Conservation (phyloP, 2,329 filamentous ascomycete genomes). For the Elsinoe arachidis region DNA sequence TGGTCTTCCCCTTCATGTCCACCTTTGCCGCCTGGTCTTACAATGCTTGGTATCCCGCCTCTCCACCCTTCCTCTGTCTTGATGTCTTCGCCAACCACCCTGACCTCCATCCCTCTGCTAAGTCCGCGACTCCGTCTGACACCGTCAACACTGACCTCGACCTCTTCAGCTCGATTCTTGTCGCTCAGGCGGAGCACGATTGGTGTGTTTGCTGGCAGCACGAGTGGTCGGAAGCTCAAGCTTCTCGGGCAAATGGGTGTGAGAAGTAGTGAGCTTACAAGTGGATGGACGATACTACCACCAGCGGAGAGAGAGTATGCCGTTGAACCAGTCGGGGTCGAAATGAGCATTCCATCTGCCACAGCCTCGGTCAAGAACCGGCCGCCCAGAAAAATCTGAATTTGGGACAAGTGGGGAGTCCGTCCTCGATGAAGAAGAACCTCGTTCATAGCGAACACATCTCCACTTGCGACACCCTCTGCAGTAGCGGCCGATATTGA, state of each 20-base stretch:
- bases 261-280: slow-evolving; percentile 78
- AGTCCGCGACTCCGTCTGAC: slow-evolving; percentile 36
- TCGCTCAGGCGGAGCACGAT: slow-evolving; percentile 74
- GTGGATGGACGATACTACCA: slow-evolving; percentile 86
- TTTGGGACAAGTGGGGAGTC: slow-evolving; percentile 80
- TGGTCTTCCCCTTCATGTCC: slow-evolving; percentile 61
- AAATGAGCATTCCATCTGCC: slow-evolving; percentile 89
- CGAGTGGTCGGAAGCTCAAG: slow-evolving; percentile 82
- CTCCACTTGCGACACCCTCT: slow-evolving; percentile 34
- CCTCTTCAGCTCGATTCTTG: slow-evolving; percentile 40
- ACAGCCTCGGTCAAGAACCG: slow-evolving; percentile 88
- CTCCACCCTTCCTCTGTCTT: slow-evolving; percentile 43
- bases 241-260: slow-evolving; percentile 92
- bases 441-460: slow-evolving; percentile 79
- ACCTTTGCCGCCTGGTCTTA: slow-evolving; percentile 50
- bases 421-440: slow-evolving; percentile 86
- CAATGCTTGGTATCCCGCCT: slow-evolving; percentile 86
- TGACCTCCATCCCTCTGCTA: slow-evolving; percentile 36
- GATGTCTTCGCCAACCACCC: slow-evolving; percentile 37
- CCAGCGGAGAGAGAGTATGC: slow-evolving; percentile 92
- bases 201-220: slow-evolving; percentile 76
- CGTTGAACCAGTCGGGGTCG: slow-evolving; percentile 88
- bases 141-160: slow-evolving; percentile 44
- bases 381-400: slow-evolving; percentile 83
- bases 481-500: background rate